Percentiles rank a stretch among this genome's conserved stretches.
phyloP scores from a whole-genome alignment of 1,284 basidiomycete genomes.

The Boletus smithii region DNA sequence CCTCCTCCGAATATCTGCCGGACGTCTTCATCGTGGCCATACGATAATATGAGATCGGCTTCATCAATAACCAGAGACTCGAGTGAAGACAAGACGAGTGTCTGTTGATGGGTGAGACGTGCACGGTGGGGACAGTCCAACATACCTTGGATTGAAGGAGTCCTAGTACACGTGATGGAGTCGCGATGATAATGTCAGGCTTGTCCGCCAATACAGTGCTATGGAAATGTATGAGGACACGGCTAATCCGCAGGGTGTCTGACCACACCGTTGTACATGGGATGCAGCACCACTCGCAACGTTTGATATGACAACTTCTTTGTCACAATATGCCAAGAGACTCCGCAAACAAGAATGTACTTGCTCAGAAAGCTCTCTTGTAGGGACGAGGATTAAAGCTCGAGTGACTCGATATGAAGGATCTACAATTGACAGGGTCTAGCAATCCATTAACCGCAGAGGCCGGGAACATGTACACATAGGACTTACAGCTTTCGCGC shows the following conservation, averaged over 20 bases:
- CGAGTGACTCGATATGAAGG: constrained; percentile 60
- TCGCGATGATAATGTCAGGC: constrained; percentile 91
- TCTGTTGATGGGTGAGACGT: constrained; percentile 37
- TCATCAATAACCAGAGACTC: constrained; percentile 96
- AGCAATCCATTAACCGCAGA: not conserved
- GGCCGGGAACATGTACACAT: constrained; percentile 12
- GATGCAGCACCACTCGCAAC: constrained; percentile 72
- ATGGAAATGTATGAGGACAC: constrained; percentile 4
- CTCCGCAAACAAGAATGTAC: constrained; percentile 70
- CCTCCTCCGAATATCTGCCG: constrained; percentile 76
- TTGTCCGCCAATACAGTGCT: constrained; percentile 83
- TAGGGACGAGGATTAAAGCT: constrained; percentile 89
- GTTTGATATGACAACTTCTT: constrained; percentile 74
- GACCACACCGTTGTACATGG: constrained; percentile 70
- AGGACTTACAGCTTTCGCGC: constrained; percentile 71
- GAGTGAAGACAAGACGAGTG: constrained; percentile 58
- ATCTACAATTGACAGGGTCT: constrained; percentile 41
- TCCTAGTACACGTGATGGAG: constrained; percentile 80
- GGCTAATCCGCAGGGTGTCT: not conserved
- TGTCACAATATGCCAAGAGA: constrained; percentile 74
- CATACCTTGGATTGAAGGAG: constrained; percentile 77
- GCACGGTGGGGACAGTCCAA: not conserved
- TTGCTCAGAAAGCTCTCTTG: constrained; percentile 91
- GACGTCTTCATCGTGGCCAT: constrained; percentile 93
- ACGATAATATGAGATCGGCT: constrained; percentile 95